These are phyloP conservation scores for Pythium catenulatum DNA, from an alignment of 352 stramenopile species.

Conservation along the genomic window DNA sequence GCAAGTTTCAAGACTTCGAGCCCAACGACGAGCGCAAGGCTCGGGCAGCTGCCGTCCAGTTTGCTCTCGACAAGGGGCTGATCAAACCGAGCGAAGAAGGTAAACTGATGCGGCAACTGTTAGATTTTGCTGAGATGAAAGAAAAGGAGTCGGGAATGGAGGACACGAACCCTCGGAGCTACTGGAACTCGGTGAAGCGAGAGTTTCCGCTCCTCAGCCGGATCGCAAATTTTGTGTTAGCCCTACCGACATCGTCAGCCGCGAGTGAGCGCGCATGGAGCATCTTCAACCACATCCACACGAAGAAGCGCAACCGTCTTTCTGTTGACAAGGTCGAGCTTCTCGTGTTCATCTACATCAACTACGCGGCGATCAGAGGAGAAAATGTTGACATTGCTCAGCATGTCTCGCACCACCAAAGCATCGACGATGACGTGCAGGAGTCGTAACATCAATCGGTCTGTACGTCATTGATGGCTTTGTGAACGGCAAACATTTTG, in stretches of 20 bases:
- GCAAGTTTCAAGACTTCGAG: too few species aligned
- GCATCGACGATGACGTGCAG: too few species aligned
- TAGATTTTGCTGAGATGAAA: too few species aligned
- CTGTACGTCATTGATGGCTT: too few species aligned
- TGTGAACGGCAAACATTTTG: too few species aligned
- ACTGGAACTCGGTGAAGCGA: neutral
- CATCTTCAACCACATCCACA: constrained; percentile 30
- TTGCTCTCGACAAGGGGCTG: neutral
- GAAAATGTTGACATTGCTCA: constrained; percentile 18
- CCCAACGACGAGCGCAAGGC: neutral
- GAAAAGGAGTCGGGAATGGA: too few species aligned
- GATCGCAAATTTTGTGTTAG: constrained; percentile 5
- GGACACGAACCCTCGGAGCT: neutral
- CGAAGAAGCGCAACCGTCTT: constrained; percentile 31
- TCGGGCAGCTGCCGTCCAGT: neutral
- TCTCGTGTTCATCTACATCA: constrained; percentile 32
- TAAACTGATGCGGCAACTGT: neutral
- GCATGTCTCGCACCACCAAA: too few species aligned
- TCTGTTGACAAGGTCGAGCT: neutral
- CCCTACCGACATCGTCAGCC: constrained; percentile 15
- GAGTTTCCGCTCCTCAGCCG: neutral
- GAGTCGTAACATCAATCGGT: too few species aligned
- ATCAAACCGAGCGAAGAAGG: neutral
- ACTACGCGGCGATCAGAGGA: neutral
- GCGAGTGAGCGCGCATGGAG: constrained; percentile 33